Evolutionary conservation across 345 rosid genomes (phyloP).

Genomic region (Aethionema arabicum): DNA sequence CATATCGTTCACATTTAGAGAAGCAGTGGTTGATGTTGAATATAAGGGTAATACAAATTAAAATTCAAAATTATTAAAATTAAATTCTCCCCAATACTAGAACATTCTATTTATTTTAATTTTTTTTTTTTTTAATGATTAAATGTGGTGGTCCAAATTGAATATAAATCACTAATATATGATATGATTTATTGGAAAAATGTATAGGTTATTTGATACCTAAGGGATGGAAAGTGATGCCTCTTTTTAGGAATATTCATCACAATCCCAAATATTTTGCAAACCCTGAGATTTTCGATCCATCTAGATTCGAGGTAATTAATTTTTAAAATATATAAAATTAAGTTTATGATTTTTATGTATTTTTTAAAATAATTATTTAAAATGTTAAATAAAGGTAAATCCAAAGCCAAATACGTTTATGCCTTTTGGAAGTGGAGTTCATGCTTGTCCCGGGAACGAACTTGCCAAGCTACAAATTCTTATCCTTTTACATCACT

Average conservation of each 20-base stretch:
- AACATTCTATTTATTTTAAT: slow-evolving; percentile 24
- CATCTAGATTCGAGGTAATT: slow-evolving; percentile 85
- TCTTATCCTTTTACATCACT: slow-evolving; percentile 73
- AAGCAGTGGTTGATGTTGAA: slow-evolving; percentile 84
- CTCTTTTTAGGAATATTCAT: slow-evolving; percentile 92
- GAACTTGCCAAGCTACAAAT: slow-evolving; percentile 91
- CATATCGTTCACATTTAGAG: slow-evolving; percentile 90
- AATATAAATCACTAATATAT: slow-evolving; percentile 28
- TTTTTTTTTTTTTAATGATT: background rate
- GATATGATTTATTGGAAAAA: slow-evolving; percentile 5
- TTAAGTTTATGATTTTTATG: background rate
- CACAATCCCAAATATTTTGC: slow-evolving; percentile 72
- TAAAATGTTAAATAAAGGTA: slow-evolving; percentile 29
- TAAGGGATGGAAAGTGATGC: slow-evolving; percentile 99
- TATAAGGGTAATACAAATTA: slow-evolving; percentile 52
- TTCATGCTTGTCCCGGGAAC: slow-evolving; percentile 89
- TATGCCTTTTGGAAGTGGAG: slow-evolving; percentile 96
- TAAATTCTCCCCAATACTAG: slow-evolving; percentile 25
- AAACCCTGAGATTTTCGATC: slow-evolving; percentile 72
- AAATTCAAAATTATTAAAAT: background rate
- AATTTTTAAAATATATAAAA: background rate
- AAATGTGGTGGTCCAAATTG: slow-evolving; percentile 33
- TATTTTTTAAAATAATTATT: background rate
- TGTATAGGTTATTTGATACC: slow-evolving; percentile 79
- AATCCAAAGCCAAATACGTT: slow-evolving; percentile 76